Percentiles rank a stretch among this genome's conserved stretches.
Conservation (phyloP, 352 stramenopile species). For the Globisporangium uncinulatum region DNA sequence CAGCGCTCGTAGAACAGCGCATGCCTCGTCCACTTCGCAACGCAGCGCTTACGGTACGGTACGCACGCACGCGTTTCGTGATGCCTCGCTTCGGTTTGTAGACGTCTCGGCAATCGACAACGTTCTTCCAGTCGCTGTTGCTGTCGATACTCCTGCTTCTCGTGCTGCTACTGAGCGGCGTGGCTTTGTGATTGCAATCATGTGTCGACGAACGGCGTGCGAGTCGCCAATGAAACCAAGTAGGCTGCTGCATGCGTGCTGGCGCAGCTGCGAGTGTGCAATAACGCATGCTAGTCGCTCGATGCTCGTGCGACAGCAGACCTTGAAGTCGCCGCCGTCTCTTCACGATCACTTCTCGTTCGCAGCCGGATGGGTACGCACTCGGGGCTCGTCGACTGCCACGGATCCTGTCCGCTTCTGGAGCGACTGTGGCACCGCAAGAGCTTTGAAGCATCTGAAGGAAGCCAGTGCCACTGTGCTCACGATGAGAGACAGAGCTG, state of each 20-base stretch:
- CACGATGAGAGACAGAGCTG: background rate
- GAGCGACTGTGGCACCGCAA: background rate
- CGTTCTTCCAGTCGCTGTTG: background rate
- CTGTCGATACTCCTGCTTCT: background rate
- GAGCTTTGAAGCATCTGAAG: no score
- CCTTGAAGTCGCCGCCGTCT: slow-evolving; percentile 10
- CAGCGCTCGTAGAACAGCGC: slow-evolving; percentile 14
- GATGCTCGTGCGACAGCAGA: background rate
- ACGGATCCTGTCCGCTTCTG: background rate
- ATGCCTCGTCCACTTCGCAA: background rate
- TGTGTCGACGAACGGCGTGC: background rate
- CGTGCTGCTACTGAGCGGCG: background rate
- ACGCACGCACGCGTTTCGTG: background rate
- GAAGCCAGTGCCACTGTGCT: no score
- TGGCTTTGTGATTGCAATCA: slow-evolving; percentile 3
- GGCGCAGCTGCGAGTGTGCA: slow-evolving; percentile 3
- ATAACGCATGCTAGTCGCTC: background rate
- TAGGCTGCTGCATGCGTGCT: background rate
- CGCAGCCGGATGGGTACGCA: background rate
- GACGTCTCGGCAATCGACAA: slow-evolving; percentile 5
- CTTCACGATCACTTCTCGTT: background rate
- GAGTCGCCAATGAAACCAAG: background rate
- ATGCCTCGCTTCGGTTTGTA: slow-evolving; percentile 4
- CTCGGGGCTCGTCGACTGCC: background rate
- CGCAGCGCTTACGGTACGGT: background rate